These are phyloP conservation scores for Clonostachys rhizophaga DNA, from an alignment of 2,329 filamentous ascomycete genomes.

Conservation along the genomic window DNA sequence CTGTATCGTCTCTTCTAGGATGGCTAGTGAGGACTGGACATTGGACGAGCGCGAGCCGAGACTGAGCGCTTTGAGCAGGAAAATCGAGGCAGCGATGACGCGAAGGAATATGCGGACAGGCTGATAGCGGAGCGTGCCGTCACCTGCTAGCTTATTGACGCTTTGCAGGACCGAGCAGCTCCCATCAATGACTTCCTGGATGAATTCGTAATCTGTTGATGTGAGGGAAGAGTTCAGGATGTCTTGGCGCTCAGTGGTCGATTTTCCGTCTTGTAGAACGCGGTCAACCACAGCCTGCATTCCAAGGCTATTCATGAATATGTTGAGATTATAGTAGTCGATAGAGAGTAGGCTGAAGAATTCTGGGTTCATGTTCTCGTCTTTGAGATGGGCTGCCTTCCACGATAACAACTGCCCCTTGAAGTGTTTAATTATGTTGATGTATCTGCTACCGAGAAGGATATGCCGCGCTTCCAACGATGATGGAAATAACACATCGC, in stretches of 20 bases:
- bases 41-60: slow-evolving; percentile 6
- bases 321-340: slow-evolving; percentile 39
- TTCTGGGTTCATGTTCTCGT: not conserved
- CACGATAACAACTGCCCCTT: not conserved
- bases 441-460: not conserved
- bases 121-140: slow-evolving; percentile 39
- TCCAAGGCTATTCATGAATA: slow-evolving; percentile 40
- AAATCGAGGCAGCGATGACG: slow-evolving; percentile 49
- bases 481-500: not conserved
- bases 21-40: slow-evolving; percentile 3
- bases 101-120: slow-evolving; percentile 48
- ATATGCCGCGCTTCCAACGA: no score
- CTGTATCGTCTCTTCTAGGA: not conserved
- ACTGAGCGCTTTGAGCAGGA: slow-evolving; percentile 34
- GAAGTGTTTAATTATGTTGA: not conserved
- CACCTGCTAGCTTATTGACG: slow-evolving; percentile 39
- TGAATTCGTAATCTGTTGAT: slow-evolving; percentile 47
- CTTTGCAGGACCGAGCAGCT: slow-evolving; percentile 45
- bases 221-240: slow-evolving; percentile 14
- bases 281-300: slow-evolving; percentile 50
- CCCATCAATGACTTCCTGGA: slow-evolving; percentile 49
- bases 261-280: no score
- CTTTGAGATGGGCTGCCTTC: slow-evolving; percentile 5
- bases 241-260: no score
- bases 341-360: slow-evolving; percentile 36